These are phyloP conservation scores for Gossypioides kirkii DNA, from an alignment of 345 rosid species.

Conservation along the genomic window DNA sequence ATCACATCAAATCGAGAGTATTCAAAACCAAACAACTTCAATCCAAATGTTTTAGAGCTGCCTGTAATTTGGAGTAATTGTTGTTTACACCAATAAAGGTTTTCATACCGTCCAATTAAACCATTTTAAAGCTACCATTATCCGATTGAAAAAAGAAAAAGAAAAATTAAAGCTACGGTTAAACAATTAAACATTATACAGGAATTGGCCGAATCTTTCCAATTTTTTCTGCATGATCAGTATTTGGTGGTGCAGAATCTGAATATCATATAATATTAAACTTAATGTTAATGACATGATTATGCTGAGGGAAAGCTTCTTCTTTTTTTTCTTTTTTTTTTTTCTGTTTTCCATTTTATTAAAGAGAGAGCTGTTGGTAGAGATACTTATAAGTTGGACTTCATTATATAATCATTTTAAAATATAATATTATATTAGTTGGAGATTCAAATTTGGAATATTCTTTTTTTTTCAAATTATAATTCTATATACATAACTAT, in stretches of 20 bases:
- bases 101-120: background rate
- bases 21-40: too few relatives aligned
- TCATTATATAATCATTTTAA: too few relatives aligned
- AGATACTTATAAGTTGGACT: too few relatives aligned
- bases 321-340: background rate
- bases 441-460: too few relatives aligned
- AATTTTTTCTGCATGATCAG: background rate
- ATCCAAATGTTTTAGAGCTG: background rate
- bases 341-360: too few relatives aligned
- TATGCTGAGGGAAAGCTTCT: background rate
- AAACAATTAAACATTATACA: background rate
- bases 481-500: too few relatives aligned
- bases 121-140: background rate
- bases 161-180: background rate
- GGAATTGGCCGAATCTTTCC: background rate
- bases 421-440: too few relatives aligned
- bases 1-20: too few relatives aligned
- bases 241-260: background rate
- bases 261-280: background rate
- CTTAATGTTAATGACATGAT: background rate
- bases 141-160: background rate
- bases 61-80: conserved; percentile 19
- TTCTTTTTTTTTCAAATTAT: too few relatives aligned
- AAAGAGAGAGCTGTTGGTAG: too few relatives aligned
- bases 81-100: background rate